Evolutionary conservation across 2,329 filamentous ascomycete species (phyloP).

Genomic region (Colletotrichum lentis): DNA sequence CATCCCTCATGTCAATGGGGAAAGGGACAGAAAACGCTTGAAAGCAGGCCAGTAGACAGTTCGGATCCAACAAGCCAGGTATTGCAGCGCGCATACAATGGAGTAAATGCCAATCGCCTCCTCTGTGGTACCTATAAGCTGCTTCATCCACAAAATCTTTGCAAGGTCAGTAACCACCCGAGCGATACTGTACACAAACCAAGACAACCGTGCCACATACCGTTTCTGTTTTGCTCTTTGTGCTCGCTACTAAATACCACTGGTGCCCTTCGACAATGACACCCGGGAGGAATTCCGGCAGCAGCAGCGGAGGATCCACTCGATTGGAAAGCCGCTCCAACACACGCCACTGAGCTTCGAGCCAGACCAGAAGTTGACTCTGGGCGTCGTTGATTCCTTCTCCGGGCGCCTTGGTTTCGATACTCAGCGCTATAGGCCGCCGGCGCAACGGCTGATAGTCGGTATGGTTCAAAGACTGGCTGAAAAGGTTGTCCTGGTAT

Average conservation of each 20-base stretch:
- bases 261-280: background rate
- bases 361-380: background rate
- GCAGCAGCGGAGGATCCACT: background rate
- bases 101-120: constrained; percentile 8
- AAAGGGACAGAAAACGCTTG: background rate
- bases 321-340: background rate
- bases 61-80: constrained; percentile 7
- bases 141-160: constrained; percentile 5
- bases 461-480: constrained; percentile 1
- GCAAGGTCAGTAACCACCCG: background rate
- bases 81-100: constrained; percentile 6
- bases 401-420: background rate
- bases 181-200: too few relatives aligned
- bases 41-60: background rate
- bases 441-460: background rate
- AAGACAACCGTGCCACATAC: too few relatives aligned
- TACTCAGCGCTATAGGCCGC: background rate
- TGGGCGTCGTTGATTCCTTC: constrained; percentile 2
- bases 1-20: too few relatives aligned
- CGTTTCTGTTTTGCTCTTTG: background rate
- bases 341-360: constrained; percentile 4
- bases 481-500: background rate
- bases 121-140: background rate
- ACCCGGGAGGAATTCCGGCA: constrained; percentile 4
- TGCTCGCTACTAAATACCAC: background rate